Conservation (phyloP, 2,329 filamentous ascomycete genomes). For the Clonostachys rhizophaga region DNA sequence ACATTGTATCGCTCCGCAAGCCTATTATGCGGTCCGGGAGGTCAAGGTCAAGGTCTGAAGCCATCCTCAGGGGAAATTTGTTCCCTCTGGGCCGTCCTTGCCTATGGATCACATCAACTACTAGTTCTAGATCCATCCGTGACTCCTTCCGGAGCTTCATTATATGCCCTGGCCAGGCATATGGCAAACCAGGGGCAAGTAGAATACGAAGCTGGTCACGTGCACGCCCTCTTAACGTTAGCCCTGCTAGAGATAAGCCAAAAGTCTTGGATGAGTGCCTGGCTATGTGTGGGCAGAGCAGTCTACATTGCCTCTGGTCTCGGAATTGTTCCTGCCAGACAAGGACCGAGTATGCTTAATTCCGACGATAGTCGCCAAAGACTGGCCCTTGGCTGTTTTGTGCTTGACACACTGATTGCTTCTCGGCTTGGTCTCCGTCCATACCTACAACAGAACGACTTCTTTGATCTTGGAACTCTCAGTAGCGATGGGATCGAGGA, state of each 20-base stretch:
- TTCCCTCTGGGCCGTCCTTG: conserved; percentile 4
- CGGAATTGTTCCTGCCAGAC: too few species aligned
- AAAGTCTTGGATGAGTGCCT: background rate
- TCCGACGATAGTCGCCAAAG: background rate
- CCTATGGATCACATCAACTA: background rate
- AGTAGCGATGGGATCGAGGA: conserved; percentile 1
- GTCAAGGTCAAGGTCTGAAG: background rate
- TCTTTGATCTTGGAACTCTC: background rate
- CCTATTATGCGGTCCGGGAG: background rate
- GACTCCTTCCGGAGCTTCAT: too few species aligned
- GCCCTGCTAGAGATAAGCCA: conserved; percentile 1
- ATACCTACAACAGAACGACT: background rate
- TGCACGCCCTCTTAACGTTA: conserved; percentile 2
- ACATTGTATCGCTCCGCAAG: conserved; percentile 2
- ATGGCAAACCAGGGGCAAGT: background rate
- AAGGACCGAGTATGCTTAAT: too few species aligned
- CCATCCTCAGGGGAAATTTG: background rate
- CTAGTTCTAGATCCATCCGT: background rate
- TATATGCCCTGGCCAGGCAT: too few species aligned
- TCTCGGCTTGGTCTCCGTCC: conserved; percentile 1
- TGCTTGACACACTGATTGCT: conserved; percentile 4
- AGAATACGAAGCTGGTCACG: background rate
- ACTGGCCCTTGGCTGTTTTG: conserved; percentile 3
- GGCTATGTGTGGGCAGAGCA: conserved; percentile 3
- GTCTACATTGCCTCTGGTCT: background rate